These are phyloP conservation scores for Candida koratica DNA, from an alignment of 805 yeast genomes.

Conservation along the genomic window DNA sequence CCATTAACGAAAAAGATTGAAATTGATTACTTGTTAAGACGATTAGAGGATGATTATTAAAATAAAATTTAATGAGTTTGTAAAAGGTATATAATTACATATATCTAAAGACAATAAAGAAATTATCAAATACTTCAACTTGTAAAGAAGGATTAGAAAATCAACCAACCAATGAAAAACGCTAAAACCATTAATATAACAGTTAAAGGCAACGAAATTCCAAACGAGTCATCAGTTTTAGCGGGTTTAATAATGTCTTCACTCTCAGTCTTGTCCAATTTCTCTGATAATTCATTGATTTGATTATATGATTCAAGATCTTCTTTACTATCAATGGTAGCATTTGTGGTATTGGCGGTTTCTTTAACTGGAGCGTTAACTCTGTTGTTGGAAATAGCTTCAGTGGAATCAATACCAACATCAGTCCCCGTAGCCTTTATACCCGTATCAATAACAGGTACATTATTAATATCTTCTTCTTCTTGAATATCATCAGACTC, in stretches of 20 bases:
- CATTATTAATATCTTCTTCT: slow-evolving; percentile 9
- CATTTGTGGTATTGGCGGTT: slow-evolving; percentile 9
- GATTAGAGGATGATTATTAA: slow-evolving; percentile 57
- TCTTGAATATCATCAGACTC: slow-evolving; percentile 15
- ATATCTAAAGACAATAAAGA: neutral
- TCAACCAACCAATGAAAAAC: slow-evolving; percentile 71
- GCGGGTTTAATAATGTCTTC: slow-evolving; percentile 14
- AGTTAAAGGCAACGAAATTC: slow-evolving; percentile 52
- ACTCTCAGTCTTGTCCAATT: slow-evolving; percentile 41
- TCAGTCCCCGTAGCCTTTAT: slow-evolving; percentile 19
- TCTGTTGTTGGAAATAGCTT: slow-evolving; percentile 3
- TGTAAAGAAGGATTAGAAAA: slow-evolving; percentile 47
- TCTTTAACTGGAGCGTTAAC: slow-evolving; percentile 1
- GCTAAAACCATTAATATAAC: slow-evolving; percentile 42
- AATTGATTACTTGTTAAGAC: slow-evolving; percentile 80
- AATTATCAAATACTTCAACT: too few relatives aligned
- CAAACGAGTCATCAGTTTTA: slow-evolving; percentile 28
- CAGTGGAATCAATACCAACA: slow-evolving; percentile 13
- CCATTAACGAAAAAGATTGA: slow-evolving; percentile 95
- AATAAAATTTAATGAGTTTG: too few relatives aligned
- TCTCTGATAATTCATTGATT: slow-evolving; percentile 41
- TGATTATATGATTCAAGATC: slow-evolving; percentile 39
- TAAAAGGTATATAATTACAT: slow-evolving; percentile 2
- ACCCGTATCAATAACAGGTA: slow-evolving; percentile 14
- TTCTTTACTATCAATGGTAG: slow-evolving; percentile 20